phyloP scores from a whole-genome alignment of 1,284 basidiomycete species.

The Dichomitus squalens region DNA sequence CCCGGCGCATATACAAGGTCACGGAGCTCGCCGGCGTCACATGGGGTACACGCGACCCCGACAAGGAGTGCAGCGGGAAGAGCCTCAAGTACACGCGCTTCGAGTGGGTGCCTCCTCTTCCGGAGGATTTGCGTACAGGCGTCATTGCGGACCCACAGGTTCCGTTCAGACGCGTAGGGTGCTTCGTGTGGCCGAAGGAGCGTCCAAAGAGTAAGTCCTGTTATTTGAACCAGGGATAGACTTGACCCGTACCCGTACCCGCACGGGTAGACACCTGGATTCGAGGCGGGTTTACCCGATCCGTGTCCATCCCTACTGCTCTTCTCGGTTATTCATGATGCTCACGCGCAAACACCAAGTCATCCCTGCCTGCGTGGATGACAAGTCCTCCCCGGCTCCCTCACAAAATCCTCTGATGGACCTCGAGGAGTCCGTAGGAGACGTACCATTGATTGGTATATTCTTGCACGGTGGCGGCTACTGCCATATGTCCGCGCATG shows the following conservation, averaged over 20 bases:
- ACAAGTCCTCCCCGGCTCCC: background rate
- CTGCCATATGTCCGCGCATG: constrained; percentile 57
- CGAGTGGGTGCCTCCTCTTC: constrained; percentile 48
- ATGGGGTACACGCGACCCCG: constrained; percentile 50
- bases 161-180: constrained; percentile 46
- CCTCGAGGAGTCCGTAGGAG: constrained; percentile 25
- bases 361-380: background rate
- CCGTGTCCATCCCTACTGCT: too few relatives aligned
- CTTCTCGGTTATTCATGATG: too few relatives aligned
- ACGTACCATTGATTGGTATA: constrained; percentile 43
- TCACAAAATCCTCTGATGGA: constrained; percentile 8
- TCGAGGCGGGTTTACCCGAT: too few relatives aligned
- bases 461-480: constrained; percentile 57
- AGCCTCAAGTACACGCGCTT: constrained; percentile 48
- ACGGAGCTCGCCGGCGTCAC: constrained; percentile 56
- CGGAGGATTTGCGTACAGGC: constrained; percentile 41
- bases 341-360: too few relatives aligned
- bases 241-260: too few relatives aligned
- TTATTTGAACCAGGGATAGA: too few relatives aligned
- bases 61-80: constrained; percentile 31
- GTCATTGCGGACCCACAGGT: constrained; percentile 42
- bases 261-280: too few relatives aligned
- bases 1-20: constrained; percentile 50
- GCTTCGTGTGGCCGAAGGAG: constrained; percentile 49
- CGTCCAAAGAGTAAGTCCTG: constrained; percentile 27